These are phyloP conservation scores for Solanum chmielewskii DNA, from an alignment of 257 asterid genomes.

Conservation along the genomic window DNA sequence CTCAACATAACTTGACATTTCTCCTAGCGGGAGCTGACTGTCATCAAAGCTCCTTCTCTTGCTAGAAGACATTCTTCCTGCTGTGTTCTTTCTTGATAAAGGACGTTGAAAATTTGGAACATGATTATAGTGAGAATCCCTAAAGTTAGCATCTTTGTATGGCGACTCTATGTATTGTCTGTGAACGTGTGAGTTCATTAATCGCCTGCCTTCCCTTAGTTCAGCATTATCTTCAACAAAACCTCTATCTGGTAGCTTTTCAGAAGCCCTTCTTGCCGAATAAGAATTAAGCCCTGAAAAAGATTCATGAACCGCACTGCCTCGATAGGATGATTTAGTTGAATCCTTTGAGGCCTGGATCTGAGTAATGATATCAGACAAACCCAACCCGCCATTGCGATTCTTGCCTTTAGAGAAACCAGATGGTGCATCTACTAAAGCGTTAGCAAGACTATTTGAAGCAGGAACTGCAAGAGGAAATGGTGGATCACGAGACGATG, in stretches of 20 bases:
- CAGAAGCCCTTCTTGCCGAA: constrained; percentile 67
- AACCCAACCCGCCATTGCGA: constrained; percentile 75
- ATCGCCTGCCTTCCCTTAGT: constrained; percentile 61
- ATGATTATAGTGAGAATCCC: constrained; percentile 55
- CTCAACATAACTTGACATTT: constrained; percentile 61
- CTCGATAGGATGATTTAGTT: constrained; percentile 49
- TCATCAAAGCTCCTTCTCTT: constrained; percentile 98
- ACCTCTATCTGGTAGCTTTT: constrained; percentile 63
- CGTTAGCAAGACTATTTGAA: constrained; percentile 51
- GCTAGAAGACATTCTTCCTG: constrained; percentile 79
- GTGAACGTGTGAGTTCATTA: constrained; percentile 41
- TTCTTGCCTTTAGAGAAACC: constrained; percentile 56
- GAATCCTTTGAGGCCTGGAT: constrained; percentile 93
- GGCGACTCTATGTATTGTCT: constrained; percentile 59
- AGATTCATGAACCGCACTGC: constrained; percentile 47
- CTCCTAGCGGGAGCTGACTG: constrained; percentile 69
- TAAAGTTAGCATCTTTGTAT: constrained; percentile 54
- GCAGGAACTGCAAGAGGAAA: constrained; percentile 97
- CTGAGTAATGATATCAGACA: constrained; percentile 92
- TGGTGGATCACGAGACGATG: constrained; percentile 99
- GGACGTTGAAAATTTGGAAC: constrained; percentile 97
- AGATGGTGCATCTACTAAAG: constrained; percentile 48
- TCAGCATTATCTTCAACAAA: constrained; percentile 61
- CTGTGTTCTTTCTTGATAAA: constrained; percentile 65
- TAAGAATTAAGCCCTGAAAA: constrained; percentile 49